Conservation (phyloP, 176 grass and related monocot genomes). For the Pontederia crassipes region DNA sequence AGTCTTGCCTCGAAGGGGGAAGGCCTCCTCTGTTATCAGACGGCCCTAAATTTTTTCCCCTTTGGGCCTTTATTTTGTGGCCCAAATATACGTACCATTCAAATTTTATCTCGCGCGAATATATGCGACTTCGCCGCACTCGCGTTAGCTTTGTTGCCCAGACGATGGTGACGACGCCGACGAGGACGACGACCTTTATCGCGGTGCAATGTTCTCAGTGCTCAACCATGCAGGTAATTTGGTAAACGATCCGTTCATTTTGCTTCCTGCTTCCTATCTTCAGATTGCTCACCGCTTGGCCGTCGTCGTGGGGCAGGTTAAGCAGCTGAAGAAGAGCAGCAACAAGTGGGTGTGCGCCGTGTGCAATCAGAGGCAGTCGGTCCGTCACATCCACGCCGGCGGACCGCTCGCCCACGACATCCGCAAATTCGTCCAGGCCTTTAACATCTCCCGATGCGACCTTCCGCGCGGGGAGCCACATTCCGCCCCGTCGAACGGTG, state of each 20-base stretch:
- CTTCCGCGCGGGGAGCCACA: too few relatives aligned
- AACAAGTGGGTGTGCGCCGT: conserved; percentile 81
- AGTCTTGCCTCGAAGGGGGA: too few relatives aligned
- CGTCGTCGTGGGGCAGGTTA: conserved; percentile 37
- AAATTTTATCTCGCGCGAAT: too few relatives aligned
- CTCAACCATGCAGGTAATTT: conserved; percentile 60
- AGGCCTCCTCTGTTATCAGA: too few relatives aligned
- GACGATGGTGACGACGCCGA: too few relatives aligned
- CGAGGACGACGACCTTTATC: conserved; percentile 47
- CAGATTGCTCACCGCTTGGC: background rate
- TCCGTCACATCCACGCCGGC: conserved; percentile 42
- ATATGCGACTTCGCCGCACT: too few relatives aligned
- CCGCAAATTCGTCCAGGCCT: conserved; percentile 70
- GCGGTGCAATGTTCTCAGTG: conserved; percentile 72
- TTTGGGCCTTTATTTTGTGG: too few relatives aligned
- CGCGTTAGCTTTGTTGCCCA: too few relatives aligned
- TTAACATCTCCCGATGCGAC: conserved; percentile 49
- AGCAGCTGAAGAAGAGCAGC: conserved; percentile 76
- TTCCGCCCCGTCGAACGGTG: conserved; percentile 5
- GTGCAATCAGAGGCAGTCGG: conserved; percentile 78
- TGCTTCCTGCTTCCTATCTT: background rate
- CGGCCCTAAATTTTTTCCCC: too few relatives aligned
- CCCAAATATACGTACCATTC: too few relatives aligned
- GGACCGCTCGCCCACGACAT: conserved; percentile 52
- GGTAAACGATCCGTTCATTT: background rate